phyloP scores from a whole-genome alignment of 2,329 filamentous ascomycete genomes.

The Ceratocystis lukuohia region DNA sequence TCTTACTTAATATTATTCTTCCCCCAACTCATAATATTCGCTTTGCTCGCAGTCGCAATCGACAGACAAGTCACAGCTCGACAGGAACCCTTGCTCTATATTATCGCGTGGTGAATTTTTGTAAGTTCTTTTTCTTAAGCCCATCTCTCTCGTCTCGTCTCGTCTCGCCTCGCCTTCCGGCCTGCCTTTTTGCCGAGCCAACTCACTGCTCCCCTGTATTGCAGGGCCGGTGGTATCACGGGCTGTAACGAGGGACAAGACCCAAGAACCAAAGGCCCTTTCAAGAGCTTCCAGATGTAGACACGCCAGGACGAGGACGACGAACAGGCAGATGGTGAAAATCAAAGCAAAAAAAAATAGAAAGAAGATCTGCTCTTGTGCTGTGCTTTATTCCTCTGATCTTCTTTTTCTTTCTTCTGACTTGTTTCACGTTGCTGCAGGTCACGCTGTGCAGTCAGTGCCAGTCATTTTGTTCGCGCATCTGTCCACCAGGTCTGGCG shows the following conservation, averaged over 20 bases:
- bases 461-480: background rate
- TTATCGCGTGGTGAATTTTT: background rate
- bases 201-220: background rate
- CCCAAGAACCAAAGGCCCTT: too few relatives aligned
- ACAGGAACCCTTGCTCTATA: background rate
- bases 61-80: background rate
- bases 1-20: background rate
- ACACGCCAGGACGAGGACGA: background rate
- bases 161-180: background rate
- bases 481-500: too few relatives aligned
- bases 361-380: background rate
- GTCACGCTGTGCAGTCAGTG: background rate
- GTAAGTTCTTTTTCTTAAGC: background rate
- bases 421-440: background rate
- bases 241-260: background rate
- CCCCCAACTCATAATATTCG: background rate
- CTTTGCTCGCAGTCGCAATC: background rate
- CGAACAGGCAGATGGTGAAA: background rate
- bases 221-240: background rate
- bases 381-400: background rate
- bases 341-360: background rate
- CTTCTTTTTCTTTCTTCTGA: background rate
- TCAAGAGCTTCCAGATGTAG: too few relatives aligned
- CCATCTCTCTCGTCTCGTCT: background rate
- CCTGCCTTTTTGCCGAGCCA: background rate